Evolutionary conservation across 2,329 filamentous ascomycete species (phyloP).

Genomic region (Colletotrichum caudatum): DNA sequence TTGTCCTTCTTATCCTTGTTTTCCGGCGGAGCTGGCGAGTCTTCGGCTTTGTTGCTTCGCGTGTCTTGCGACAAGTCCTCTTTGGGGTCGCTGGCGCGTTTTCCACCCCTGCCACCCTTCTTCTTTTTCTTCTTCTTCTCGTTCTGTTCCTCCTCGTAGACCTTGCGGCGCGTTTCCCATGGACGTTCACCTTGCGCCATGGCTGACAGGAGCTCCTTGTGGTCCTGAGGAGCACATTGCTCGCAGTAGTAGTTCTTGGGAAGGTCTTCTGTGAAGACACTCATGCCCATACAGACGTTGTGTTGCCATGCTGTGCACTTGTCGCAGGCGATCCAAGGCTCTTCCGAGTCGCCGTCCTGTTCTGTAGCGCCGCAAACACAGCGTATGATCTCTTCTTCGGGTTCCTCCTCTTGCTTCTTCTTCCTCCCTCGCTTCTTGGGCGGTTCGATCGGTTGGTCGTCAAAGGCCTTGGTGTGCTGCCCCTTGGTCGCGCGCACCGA

Average conservation of each 20-base stretch:
- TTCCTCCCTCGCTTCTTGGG: slow-evolving; percentile 68
- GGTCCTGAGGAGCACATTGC: slow-evolving; percentile 84
- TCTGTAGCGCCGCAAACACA: slow-evolving; percentile 93
- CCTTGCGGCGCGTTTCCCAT: slow-evolving; percentile 79
- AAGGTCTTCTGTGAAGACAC: slow-evolving; percentile 80
- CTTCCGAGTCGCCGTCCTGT: slow-evolving; percentile 85
- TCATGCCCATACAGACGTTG: slow-evolving; percentile 93
- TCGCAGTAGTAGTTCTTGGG: slow-evolving; percentile 94
- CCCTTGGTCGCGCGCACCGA: slow-evolving; percentile 97
- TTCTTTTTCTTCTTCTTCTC: slow-evolving; percentile 65
- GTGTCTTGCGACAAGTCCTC: slow-evolving; percentile 51
- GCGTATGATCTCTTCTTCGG: slow-evolving; percentile 82
- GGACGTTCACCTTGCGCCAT: slow-evolving; percentile 85
- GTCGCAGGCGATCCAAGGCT: slow-evolving; percentile 97
- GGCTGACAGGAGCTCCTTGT: slow-evolving; percentile 82
- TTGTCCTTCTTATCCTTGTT: slow-evolving; percentile 61
- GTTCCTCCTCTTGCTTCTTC: slow-evolving; percentile 71
- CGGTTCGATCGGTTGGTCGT: slow-evolving; percentile 70
- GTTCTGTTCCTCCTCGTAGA: slow-evolving; percentile 71
- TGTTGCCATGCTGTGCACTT: slow-evolving; percentile 95
- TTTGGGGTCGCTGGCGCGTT: slow-evolving; percentile 73
- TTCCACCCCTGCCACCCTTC: slow-evolving; percentile 71
- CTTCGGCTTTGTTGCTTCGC: slow-evolving; percentile 49
- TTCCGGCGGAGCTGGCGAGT: slow-evolving; percentile 56
- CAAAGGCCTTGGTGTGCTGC: slow-evolving; percentile 90